A percentile compares a stretch with the other conserved stretches of the same genome.
Evolutionary conservation across 768 basidiomycete genomes (phyloP).

Genomic region (Russula sp.): DNA sequence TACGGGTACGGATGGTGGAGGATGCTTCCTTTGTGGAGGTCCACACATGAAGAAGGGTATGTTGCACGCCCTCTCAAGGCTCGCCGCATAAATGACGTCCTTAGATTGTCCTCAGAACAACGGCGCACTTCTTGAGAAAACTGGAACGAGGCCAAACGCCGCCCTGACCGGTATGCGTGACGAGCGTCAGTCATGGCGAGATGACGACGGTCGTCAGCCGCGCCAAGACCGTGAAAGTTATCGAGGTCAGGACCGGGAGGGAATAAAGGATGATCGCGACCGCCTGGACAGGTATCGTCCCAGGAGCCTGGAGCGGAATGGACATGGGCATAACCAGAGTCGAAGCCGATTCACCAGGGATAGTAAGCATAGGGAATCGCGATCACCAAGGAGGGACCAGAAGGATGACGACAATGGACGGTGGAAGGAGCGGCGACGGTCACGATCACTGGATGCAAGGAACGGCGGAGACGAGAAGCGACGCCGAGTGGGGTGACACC

Average conservation of each 20-base stretch:
- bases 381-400: conserved; percentile 19
- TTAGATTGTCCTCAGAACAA: conserved; percentile 35
- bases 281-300: conserved; percentile 4
- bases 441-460: conserved; percentile 28
- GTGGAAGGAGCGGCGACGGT: conserved; percentile 26
- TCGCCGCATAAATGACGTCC: background rate
- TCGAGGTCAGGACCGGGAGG: background rate
- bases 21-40: conserved; percentile 93
- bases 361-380: conserved; percentile 4
- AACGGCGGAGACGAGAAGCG: conserved; percentile 32
- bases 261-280: background rate
- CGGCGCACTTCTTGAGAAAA: conserved; percentile 27
- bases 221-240: conserved; percentile 7
- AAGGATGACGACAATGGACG: conserved; percentile 20
- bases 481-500: conserved; percentile 40
- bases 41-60: conserved; percentile 88
- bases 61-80: background rate
- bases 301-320: conserved; percentile 20
- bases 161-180: conserved; percentile 24
- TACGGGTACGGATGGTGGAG: conserved; percentile 48
- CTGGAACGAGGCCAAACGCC: conserved; percentile 33
- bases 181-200: conserved; percentile 26
- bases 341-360: conserved; percentile 1
- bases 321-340: conserved; percentile 17
- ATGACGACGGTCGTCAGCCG: conserved; percentile 19